A percentile compares a stretch with the other conserved stretches of the same genome.
Evolutionary conservation across 139 green algal species (phyloP).

Genomic region (Monoraphidium neglectum): DNA sequence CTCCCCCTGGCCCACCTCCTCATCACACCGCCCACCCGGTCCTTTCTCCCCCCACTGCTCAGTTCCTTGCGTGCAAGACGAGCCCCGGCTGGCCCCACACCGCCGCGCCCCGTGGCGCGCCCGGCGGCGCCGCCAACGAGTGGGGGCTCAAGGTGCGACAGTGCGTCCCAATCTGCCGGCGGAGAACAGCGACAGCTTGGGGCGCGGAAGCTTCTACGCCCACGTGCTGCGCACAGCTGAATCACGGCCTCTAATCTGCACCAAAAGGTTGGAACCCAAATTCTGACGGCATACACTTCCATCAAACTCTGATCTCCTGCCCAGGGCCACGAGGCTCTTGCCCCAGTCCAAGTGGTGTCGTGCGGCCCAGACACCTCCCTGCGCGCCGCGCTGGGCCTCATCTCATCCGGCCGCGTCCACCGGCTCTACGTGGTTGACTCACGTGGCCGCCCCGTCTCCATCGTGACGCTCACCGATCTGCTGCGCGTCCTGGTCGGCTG

Average conservation of each 20-base stretch:
- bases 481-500: slow-evolving; percentile 10
- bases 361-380: not conserved
- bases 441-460: not conserved
- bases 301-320: not conserved
- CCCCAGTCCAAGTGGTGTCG: not conserved
- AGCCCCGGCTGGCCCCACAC: slow-evolving; percentile 7
- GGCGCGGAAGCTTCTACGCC: no score
- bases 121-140: slow-evolving; percentile 2
- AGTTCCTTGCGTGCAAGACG: slow-evolving; percentile 29
- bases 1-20: no score
- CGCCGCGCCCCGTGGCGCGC: not conserved
- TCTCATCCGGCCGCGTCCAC: not conserved
- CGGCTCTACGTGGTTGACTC: slow-evolving; percentile 21
- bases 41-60: no score
- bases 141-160: slow-evolving; percentile 20
- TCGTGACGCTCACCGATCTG: slow-evolving; percentile 28
- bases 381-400: slow-evolving; percentile 6
- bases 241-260: not conserved
- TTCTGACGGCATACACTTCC: not conserved
- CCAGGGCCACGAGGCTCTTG: slow-evolving; percentile 15
- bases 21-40: no score
- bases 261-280: not conserved
- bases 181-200: not conserved
- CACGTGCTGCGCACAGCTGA: not conserved
- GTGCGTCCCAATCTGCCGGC: not conserved